phyloP scores from a whole-genome alignment of 2,329 filamentous ascomycete species.

The Lecanicillium sp. region DNA sequence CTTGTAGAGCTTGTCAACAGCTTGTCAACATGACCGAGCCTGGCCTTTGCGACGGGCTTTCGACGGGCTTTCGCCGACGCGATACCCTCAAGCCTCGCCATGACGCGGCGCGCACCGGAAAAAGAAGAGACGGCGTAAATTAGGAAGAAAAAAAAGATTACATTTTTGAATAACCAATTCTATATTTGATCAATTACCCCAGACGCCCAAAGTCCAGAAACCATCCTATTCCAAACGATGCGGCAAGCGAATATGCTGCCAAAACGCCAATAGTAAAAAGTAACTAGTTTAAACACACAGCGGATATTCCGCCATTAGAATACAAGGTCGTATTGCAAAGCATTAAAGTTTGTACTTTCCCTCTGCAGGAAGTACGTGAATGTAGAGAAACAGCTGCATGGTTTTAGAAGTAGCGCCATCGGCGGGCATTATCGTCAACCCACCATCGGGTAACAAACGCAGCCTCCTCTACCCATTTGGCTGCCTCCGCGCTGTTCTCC shows the following conservation, averaged over 20 bases:
- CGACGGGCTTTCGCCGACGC: too few relatives aligned
- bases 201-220: background rate
- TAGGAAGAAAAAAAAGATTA: constrained; percentile 1
- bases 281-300: constrained; percentile 7
- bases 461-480: constrained; percentile 20
- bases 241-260: background rate
- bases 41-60: too few relatives aligned
- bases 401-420: constrained; percentile 12
- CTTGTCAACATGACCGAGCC: too few relatives aligned
- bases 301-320: constrained; percentile 1
- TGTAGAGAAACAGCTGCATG: background rate
- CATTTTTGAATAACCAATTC: constrained; percentile 2
- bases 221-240: constrained; percentile 2
- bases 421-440: constrained; percentile 15
- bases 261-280: constrained; percentile 10
- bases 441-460: constrained; percentile 16
- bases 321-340: too few relatives aligned
- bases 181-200: too few relatives aligned
- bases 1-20: constrained; percentile 31
- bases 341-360: too few relatives aligned
- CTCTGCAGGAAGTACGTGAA: background rate
- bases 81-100: too few relatives aligned
- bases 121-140: too few relatives aligned
- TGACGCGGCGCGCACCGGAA: too few relatives aligned
- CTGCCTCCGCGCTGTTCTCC: constrained; percentile 17